Evolutionary conservation across 179 eudicot genomes (phyloP).

Genomic region (Carnegiea gigantea): DNA sequence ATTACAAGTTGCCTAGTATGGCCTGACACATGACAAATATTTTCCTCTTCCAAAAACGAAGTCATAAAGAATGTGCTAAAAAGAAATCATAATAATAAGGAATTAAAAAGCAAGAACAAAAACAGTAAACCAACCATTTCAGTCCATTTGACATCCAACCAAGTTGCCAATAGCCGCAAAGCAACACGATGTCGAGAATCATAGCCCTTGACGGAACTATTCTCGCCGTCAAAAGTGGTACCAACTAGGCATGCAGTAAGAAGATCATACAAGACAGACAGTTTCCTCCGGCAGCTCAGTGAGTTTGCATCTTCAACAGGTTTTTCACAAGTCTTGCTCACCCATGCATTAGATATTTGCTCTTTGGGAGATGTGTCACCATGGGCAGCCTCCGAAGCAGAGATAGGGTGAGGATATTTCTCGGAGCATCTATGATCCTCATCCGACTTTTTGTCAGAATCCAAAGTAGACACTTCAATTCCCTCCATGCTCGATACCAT

Average conservation of each 20-base stretch:
- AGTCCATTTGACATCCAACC: constrained; percentile 75
- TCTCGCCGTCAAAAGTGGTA: constrained; percentile 41
- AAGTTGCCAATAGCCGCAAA: constrained; percentile 68
- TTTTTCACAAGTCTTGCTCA: constrained; percentile 33
- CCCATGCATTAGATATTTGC: constrained; percentile 26
- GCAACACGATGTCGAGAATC: constrained; percentile 84
- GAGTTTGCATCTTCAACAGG: constrained; percentile 48
- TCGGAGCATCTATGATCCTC: constrained; percentile 5
- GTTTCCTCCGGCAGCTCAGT: constrained; percentile 58
- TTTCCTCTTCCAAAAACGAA: not conserved
- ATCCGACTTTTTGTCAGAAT: constrained; percentile 13
- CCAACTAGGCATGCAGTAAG: constrained; percentile 74
- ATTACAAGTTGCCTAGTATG: not conserved
- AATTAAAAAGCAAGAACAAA: not conserved
- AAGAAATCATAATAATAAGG: not conserved
- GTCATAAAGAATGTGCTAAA: not conserved
- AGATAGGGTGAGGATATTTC: not conserved
- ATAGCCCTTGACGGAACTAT: constrained; percentile 55
- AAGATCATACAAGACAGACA: constrained; percentile 68
- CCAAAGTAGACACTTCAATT: constrained; percentile 25
- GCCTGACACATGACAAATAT: not conserved
- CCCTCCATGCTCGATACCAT: constrained; percentile 55
- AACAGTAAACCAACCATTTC: constrained; percentile 47
- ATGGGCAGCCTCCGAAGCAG: not conserved
- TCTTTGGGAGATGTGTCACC: constrained; percentile 26